A percentile compares a stretch with the other conserved stretches of the same genome.
These are phyloP conservation scores for Rutstroemia sp. DNA, from an alignment of 2,329 filamentous ascomycete species.

Conservation along the genomic window DNA sequence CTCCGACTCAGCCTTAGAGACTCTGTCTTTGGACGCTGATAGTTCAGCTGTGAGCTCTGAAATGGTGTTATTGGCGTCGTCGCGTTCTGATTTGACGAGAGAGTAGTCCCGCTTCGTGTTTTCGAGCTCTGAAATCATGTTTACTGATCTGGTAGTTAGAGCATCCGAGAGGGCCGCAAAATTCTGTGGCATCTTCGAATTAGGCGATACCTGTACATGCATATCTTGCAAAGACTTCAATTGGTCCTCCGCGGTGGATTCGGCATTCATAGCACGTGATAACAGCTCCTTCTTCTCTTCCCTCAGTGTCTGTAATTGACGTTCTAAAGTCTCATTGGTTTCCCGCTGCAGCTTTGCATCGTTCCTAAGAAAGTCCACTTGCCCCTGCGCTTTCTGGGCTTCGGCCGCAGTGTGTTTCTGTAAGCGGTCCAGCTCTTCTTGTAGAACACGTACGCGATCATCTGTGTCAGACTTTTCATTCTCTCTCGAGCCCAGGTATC, in stretches of 20 bases:
- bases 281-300: conserved; percentile 47
- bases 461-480: conserved; percentile 69
- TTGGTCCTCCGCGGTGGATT: conserved; percentile 46
- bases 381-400: conserved; percentile 49
- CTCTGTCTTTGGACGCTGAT: conserved; percentile 42
- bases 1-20: conserved; percentile 45
- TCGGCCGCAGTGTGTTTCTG: conserved; percentile 51
- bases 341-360: conserved; percentile 53
- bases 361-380: conserved; percentile 55
- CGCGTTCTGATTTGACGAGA: conserved; percentile 56
- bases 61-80: conserved; percentile 47
- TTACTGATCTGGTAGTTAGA: conserved; percentile 49
- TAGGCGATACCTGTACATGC: conserved; percentile 49
- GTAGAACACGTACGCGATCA: conserved; percentile 58
- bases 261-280: conserved; percentile 42
- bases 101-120: conserved; percentile 52
- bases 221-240: conserved; percentile 49
- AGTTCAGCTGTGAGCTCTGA: conserved; percentile 52
- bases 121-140: conserved; percentile 51
- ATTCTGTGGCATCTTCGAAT: conserved; percentile 46
- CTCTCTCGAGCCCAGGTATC: conserved; percentile 74
- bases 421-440: conserved; percentile 62
- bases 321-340: conserved; percentile 50
- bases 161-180: conserved; percentile 50
- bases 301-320: conserved; percentile 46